A percentile compares a stretch with the other conserved stretches of the same genome.
phyloP scores from a whole-genome alignment of 116 monocot genomes.

The Zostera marina region DNA sequence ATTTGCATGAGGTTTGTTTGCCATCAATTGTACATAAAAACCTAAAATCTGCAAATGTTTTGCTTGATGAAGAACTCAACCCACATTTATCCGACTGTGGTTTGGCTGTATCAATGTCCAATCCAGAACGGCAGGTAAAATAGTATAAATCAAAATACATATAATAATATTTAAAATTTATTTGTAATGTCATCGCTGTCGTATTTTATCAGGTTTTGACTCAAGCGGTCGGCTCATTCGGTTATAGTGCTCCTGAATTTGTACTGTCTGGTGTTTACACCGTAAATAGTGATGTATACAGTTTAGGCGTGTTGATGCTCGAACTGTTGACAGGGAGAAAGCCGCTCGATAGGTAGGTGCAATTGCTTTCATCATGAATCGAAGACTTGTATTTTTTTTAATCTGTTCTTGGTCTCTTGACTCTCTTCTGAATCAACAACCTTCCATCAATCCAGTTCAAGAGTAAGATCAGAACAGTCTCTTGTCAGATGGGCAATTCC shows the following conservation, averaged over 20 bases:
- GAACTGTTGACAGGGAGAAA: conserved; percentile 79
- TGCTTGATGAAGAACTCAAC: conserved; percentile 72
- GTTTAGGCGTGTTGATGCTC: conserved; percentile 84
- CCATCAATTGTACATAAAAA: conserved; percentile 74
- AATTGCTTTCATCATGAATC: neutral
- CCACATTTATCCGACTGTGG: conserved; percentile 83
- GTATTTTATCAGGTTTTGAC: conserved; percentile 38
- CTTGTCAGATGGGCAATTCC: conserved; percentile 79
- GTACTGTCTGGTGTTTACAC: conserved; percentile 81
- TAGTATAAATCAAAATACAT: neutral
- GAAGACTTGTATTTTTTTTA: neutral
- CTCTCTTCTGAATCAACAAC: too few relatives aligned
- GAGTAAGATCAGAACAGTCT: conserved; percentile 57
- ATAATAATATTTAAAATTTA: neutral
- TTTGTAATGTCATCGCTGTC: neutral
- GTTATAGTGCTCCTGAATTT: conserved; percentile 86
- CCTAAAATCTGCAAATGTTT: conserved; percentile 70
- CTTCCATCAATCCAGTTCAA: conserved; percentile 28
- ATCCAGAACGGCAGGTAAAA: conserved; percentile 56
- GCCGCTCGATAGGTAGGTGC: conserved; percentile 56
- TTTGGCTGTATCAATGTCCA: conserved; percentile 36
- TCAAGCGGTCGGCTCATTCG: conserved; percentile 65
- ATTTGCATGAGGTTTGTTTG: conserved; percentile 80
- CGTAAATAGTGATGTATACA: conserved; percentile 83
- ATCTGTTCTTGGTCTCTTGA: too few relatives aligned